Conservation (phyloP, 345 rosid species). For the Draba incana region DNA sequence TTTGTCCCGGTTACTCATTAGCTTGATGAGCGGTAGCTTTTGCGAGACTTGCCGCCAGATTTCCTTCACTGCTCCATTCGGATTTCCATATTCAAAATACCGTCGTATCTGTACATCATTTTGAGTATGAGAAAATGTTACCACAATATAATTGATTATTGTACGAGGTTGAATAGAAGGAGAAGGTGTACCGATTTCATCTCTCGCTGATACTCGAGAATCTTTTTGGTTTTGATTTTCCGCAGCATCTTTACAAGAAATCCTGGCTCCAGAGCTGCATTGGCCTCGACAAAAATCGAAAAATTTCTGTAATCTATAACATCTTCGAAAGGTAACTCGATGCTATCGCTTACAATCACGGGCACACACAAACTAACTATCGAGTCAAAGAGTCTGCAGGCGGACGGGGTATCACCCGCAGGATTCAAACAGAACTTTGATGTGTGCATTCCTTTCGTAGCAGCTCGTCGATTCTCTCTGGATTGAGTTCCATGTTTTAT, state of each 20-base stretch:
- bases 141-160: not conserved
- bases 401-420: constrained; percentile 99
- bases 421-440: constrained; percentile 96
- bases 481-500: constrained; percentile 96
- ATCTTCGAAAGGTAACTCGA: constrained; percentile 97
- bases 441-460: constrained; percentile 89
- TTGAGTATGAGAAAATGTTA: constrained; percentile 7
- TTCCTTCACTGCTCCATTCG: constrained; percentile 84
- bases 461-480: constrained; percentile 93
- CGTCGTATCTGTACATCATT: constrained; percentile 61
- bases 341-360: constrained; percentile 80
- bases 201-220: constrained; percentile 78
- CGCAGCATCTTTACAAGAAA: constrained; percentile 68
- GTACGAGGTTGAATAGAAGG: not conserved
- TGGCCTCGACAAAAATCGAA: constrained; percentile 74
- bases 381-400: constrained; percentile 95
- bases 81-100: constrained; percentile 57
- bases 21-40: constrained; percentile 81
- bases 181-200: constrained; percentile 56
- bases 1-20: constrained; percentile 85
- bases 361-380: constrained; percentile 98
- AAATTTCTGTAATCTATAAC: constrained; percentile 84
- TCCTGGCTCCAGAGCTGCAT: constrained; percentile 66
- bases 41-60: constrained; percentile 85
- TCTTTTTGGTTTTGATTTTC: constrained; percentile 53